phyloP scores from a whole-genome alignment of 208 protist genomes.

The Strigomonas culicis region DNA sequence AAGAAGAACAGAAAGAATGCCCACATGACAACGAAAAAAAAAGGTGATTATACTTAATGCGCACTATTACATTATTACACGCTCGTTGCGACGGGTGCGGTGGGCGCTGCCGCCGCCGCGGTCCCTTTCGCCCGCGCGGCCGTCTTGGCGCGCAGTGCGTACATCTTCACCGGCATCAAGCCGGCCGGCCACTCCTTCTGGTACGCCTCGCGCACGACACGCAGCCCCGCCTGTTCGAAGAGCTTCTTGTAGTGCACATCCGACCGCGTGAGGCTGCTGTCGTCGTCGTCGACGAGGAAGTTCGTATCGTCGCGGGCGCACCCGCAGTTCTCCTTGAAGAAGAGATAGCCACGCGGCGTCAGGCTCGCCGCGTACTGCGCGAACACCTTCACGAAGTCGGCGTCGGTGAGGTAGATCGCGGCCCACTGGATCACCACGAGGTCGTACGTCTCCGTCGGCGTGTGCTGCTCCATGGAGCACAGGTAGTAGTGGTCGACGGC shows the following conservation, averaged over 20 bases:
- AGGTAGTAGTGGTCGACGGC: slow-evolving; percentile 74
- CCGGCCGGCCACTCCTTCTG: slow-evolving; percentile 80
- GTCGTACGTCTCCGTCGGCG: slow-evolving; percentile 73
- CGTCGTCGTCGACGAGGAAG: slow-evolving; percentile 86
- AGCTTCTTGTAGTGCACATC: slow-evolving; percentile 84
- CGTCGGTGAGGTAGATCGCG: slow-evolving; percentile 92
- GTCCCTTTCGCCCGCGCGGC: no score
- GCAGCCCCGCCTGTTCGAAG: slow-evolving; percentile 64
- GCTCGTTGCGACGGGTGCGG: no score
- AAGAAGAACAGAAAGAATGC: slow-evolving; percentile 10
- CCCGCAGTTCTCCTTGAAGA: slow-evolving; percentile 91
- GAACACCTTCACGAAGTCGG: slow-evolving; percentile 88
- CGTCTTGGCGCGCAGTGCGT: slow-evolving; percentile 61
- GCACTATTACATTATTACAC: not conserved
- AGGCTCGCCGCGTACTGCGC: slow-evolving; percentile 64
- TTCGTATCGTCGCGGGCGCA: slow-evolving; percentile 17
- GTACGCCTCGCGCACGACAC: slow-evolving; percentile 50
- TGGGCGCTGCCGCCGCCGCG: no score
- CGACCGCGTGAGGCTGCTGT: slow-evolving; percentile 87
- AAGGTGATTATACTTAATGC: slow-evolving; percentile 1
- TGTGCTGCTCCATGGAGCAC: slow-evolving; percentile 74
- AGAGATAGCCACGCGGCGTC: slow-evolving; percentile 80
- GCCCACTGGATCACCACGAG: slow-evolving; percentile 92
- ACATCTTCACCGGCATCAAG: slow-evolving; percentile 88
- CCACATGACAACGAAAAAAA: slow-evolving; percentile 1